A percentile compares a stretch with the other conserved stretches of the same genome.
Evolutionary conservation across 2,329 filamentous ascomycete species (phyloP).

Genomic region (Xylaria sp.): DNA sequence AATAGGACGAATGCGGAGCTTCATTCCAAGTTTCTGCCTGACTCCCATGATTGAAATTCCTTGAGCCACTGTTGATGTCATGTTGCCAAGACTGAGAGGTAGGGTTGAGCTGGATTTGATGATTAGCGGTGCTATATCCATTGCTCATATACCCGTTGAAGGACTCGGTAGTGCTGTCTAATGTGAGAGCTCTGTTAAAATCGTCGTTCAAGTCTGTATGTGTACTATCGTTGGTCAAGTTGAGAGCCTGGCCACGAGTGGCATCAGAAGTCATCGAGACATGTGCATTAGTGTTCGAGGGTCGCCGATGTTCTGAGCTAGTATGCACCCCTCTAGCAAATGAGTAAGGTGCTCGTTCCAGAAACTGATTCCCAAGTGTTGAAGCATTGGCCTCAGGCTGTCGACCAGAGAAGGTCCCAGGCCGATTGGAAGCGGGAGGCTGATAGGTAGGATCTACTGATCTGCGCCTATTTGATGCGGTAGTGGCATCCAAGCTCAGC

Average conservation of each 20-base stretch:
- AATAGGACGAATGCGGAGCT: slow-evolving; percentile 39
- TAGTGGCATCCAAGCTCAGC: slow-evolving; percentile 32
- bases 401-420: slow-evolving; percentile 37
- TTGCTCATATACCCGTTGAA: slow-evolving; percentile 38
- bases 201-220: slow-evolving; percentile 53
- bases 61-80: slow-evolving; percentile 43
- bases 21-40: slow-evolving; percentile 52
- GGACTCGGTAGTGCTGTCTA: slow-evolving; percentile 50
- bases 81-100: slow-evolving; percentile 59
- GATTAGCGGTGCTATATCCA: slow-evolving; percentile 42
- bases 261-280: slow-evolving; percentile 39
- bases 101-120: slow-evolving; percentile 61
- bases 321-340: slow-evolving; percentile 38
- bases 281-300: slow-evolving; percentile 40
- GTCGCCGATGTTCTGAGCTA: slow-evolving; percentile 39
- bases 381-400: slow-evolving; percentile 40
- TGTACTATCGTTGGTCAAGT: slow-evolving; percentile 49
- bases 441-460: slow-evolving; percentile 44
- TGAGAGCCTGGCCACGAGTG: slow-evolving; percentile 35
- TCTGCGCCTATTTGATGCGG: slow-evolving; percentile 43
- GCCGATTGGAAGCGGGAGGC: slow-evolving; percentile 34
- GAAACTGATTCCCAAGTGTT: slow-evolving; percentile 36
- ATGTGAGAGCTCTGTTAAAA: slow-evolving; percentile 50
- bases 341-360: slow-evolving; percentile 35
- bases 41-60: slow-evolving; percentile 43